Base-by-base conservation (phyloP, 805 yeast species). In the Teunomyces stri region DNA sequence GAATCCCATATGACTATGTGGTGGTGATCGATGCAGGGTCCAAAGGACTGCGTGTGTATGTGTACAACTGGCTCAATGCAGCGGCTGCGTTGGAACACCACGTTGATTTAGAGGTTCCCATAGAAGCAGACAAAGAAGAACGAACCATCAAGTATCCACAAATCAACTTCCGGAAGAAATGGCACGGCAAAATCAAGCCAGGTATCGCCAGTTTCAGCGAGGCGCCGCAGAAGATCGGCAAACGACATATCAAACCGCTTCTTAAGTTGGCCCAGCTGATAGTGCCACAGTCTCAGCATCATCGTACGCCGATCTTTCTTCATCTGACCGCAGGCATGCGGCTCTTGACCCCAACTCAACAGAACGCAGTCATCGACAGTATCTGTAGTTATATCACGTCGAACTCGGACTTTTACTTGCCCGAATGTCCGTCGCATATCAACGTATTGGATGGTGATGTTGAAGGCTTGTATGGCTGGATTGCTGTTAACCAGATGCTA, bases 271-370 rank as follows among this genome's bases (percentile, higher is more conserved):
- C 84, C 5, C 64, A 74, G 43, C 61, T 72, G 7, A 67, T 80
- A 5, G 76, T 85, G 1, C 91, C 91, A 12, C 66, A 69, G 45
- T 77, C 80, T 13, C 87, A 83, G 58, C 82, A 79, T 43, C 56
- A 56, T 7, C 58, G 89, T 42, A 85, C 91, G 0, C 91, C 91
- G 0, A 70, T 85, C 0, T 84, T 82, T 53, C 59, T 85, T 5
- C 88, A 84, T 60, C 82, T 87, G 0, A 84, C 89, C 0, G 89
- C 86, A 0, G 88, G 88, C 0, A 76, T 84, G 81, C 63, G 89
- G 38, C 60, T 80, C 11, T 63, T 84, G 36, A 74, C 73, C 16
- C 85, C 84, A 1, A 66, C 70, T 10, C 78, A 78, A 30, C 82
- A 78, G 53, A 66, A 65, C 37, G 61, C 62, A 13, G 72, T 83